phyloP scores from a whole-genome alignment of 129 eudicot genomes.

The Flaveria trinervia region DNA sequence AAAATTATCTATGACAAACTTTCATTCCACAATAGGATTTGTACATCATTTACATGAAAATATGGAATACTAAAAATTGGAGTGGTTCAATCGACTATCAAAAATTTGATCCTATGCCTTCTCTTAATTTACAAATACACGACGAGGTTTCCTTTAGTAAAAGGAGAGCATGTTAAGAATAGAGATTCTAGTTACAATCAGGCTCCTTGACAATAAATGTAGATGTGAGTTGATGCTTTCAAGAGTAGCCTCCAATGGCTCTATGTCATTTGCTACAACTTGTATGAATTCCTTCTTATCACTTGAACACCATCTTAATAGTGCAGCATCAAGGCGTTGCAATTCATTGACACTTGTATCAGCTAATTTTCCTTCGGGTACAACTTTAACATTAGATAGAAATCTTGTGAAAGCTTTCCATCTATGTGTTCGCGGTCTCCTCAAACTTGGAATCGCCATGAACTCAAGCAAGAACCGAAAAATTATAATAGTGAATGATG shows the following conservation, averaged over 20 bases:
- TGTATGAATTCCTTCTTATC: background rate
- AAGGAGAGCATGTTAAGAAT: constrained; percentile 45
- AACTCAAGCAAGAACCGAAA: constrained; percentile 17
- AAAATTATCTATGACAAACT: no score
- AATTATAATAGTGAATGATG: constrained; percentile 24
- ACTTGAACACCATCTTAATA: background rate
- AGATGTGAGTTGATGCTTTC: constrained; percentile 26
- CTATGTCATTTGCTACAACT: constrained; percentile 19
- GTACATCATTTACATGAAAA: no score
- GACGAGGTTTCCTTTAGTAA: background rate
- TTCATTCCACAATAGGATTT: no score
- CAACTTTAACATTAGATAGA: constrained; percentile 22
- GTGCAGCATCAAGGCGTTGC: constrained; percentile 25
- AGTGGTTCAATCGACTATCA: no score
- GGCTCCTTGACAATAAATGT: constrained; percentile 33
- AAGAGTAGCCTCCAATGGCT: constrained; percentile 27
- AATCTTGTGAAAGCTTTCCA: constrained; percentile 31
- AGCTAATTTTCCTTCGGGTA: constrained; percentile 24
- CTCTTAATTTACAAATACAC: background rate
- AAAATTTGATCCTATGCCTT: no score
- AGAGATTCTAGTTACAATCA: constrained; percentile 10
- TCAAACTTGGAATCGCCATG: constrained; percentile 17
- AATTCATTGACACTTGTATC: constrained; percentile 1
- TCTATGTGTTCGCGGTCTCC: constrained; percentile 11
- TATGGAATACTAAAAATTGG: no score